A percentile compares a stretch with the other conserved stretches of the same genome.
Evolutionary conservation across 352 stramenopile genomes (phyloP).

Genomic region (Aphanomyces astaci): DNA sequence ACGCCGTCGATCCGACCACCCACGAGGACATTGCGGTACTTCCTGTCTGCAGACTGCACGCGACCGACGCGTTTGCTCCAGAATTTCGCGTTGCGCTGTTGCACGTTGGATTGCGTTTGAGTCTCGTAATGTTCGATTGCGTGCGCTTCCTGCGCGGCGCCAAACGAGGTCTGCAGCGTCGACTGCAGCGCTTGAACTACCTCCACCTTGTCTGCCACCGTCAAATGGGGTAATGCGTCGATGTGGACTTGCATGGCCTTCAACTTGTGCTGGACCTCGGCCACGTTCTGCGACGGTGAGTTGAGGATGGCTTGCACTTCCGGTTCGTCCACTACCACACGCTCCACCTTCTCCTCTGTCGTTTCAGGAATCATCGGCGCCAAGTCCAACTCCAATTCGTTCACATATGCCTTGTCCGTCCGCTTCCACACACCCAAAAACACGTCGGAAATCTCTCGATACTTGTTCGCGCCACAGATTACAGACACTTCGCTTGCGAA

Average conservation of each 20-base stretch:
- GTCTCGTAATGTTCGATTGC: constrained; percentile 66
- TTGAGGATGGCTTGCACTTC: constrained; percentile 50
- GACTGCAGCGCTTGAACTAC: constrained; percentile 69
- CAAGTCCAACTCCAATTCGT: constrained; percentile 39
- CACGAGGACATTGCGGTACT: constrained; percentile 48
- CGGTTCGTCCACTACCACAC: constrained; percentile 22
- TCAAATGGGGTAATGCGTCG: constrained; percentile 28
- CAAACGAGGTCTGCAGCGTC: constrained; percentile 75
- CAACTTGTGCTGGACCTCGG: constrained; percentile 32
- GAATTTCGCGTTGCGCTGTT: constrained; percentile 68
- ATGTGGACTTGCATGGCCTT: constrained; percentile 27
- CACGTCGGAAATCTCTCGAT: constrained; percentile 75
- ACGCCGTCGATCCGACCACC: constrained; percentile 79
- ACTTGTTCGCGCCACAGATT: constrained; percentile 72
- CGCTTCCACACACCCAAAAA: constrained; percentile 73
- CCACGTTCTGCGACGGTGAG: background rate
- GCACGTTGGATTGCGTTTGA: constrained; percentile 43
- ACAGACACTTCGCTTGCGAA: constrained; percentile 83
- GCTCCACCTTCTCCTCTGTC: constrained; percentile 43
- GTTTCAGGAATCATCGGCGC: constrained; percentile 35
- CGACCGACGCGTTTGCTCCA: constrained; percentile 56
- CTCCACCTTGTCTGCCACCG: constrained; percentile 43
- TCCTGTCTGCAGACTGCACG: constrained; percentile 24
- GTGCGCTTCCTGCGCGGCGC: constrained; percentile 46
- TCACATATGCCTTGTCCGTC: constrained; percentile 60